Conservation (phyloP, 202 grass and related monocot species). For the Carex sylvatica region DNA sequence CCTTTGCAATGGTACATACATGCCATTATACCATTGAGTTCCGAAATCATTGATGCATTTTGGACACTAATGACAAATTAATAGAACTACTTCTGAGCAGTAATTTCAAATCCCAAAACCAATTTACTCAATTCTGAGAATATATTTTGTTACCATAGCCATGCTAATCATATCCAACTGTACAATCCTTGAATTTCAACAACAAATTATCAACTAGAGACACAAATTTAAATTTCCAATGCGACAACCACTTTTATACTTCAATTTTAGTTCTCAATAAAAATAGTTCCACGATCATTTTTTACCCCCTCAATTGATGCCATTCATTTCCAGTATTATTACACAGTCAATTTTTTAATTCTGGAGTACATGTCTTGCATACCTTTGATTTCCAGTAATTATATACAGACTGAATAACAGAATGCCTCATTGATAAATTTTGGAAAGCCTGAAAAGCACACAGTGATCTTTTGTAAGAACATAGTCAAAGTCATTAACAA, state of each 20-base stretch:
- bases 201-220: background rate
- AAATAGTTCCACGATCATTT: background rate
- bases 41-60: background rate
- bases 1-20: background rate
- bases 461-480: slow-evolving; percentile 10
- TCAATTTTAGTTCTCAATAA: background rate
- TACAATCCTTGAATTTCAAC: background rate
- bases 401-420: slow-evolving; percentile 83
- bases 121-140: background rate
- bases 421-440: slow-evolving; percentile 59
- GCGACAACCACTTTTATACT: background rate
- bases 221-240: background rate
- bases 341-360: background rate
- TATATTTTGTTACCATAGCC: background rate
- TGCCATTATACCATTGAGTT: background rate
- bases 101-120: background rate
- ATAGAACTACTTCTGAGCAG: background rate
- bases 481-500: background rate
- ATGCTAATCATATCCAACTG: background rate
- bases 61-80: background rate
- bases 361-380: slow-evolving; percentile 20
- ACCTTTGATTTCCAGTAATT: slow-evolving; percentile 97
- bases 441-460: slow-evolving; percentile 72
- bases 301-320: background rate
- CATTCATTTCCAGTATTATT: background rate